Conservation (phyloP, 1,284 basidiomycete species). For the Microbotryum scabiosae region DNA sequence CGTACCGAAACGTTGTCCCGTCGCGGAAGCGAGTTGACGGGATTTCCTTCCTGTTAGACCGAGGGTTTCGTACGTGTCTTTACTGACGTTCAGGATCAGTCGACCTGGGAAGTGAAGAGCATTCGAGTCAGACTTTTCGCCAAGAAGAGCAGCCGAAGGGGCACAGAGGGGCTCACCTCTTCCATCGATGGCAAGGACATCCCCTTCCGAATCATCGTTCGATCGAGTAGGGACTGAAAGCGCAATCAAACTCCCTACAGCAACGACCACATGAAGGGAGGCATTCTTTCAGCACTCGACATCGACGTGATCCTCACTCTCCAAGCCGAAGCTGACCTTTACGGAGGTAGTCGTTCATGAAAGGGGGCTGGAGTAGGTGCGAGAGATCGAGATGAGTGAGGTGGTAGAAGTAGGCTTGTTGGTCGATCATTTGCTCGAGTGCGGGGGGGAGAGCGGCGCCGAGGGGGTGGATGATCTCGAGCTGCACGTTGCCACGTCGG, state of each 20-base stretch:
- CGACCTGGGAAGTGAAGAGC: slow-evolving; percentile 2
- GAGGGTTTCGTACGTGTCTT: slow-evolving; percentile 26
- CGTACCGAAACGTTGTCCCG: slow-evolving; percentile 21
- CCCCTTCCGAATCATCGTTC: slow-evolving; percentile 7
- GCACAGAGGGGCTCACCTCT: slow-evolving; percentile 21
- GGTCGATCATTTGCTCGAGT: not conserved
- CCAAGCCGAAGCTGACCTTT: slow-evolving; percentile 4
- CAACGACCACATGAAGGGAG: too few relatives aligned
- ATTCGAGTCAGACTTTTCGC: too few relatives aligned
- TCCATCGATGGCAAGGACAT: slow-evolving; percentile 22
- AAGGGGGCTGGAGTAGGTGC: slow-evolving; percentile 15
- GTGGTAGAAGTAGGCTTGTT: not conserved
- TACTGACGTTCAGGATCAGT: slow-evolving; percentile 18
- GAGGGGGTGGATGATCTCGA: slow-evolving; percentile 14
- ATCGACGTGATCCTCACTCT: too few relatives aligned
- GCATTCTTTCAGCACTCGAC: not conserved
- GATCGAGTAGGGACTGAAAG: slow-evolving; percentile 2
- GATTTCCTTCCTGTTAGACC: slow-evolving; percentile 17
- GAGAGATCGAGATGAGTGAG: slow-evolving; percentile 14
- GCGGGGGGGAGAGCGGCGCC: not conserved
- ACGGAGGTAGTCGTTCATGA: slow-evolving; percentile 16
- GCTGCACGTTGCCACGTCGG: not conserved
- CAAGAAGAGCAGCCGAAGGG: not conserved
- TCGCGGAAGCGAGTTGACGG: not conserved
- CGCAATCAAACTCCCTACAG: slow-evolving; percentile 17